Conservation (phyloP, 805 yeast genomes). For the Cyberlindnera japonica region DNA sequence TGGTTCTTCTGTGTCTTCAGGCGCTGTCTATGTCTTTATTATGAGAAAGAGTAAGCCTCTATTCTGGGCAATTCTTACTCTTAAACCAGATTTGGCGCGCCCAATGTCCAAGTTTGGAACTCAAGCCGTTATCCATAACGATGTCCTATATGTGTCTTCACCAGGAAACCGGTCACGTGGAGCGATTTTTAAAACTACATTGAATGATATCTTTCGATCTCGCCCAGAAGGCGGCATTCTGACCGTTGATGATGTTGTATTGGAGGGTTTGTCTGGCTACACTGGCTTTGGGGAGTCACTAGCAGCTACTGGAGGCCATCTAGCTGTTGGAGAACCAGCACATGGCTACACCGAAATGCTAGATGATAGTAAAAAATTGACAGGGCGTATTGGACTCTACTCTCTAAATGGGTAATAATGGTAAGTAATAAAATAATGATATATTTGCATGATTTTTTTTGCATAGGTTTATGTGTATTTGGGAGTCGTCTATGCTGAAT, state of each 20-base stretch:
- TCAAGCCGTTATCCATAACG: slow-evolving; percentile 8
- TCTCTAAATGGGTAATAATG: slow-evolving; percentile 1
- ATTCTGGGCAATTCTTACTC: slow-evolving; percentile 8
- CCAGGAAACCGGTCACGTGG: slow-evolving; percentile 45
- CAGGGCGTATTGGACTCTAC: slow-evolving; percentile 32
- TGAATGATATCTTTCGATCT: slow-evolving; percentile 19
- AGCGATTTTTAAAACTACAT: slow-evolving; percentile 40
- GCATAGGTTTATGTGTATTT: slow-evolving; percentile 3
- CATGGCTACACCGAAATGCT: slow-evolving; percentile 32
- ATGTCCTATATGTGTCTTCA: slow-evolving; percentile 36
- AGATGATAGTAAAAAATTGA: slow-evolving; percentile 25
- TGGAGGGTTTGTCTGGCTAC: slow-evolving; percentile 27
- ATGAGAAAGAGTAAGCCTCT: neutral
- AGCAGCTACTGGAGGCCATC: slow-evolving; percentile 24
- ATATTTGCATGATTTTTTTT: neutral
- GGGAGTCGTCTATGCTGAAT: neutral
- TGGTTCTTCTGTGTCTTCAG: slow-evolving; percentile 34
- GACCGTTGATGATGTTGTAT: slow-evolving; percentile 17
- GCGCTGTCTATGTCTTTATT: slow-evolving; percentile 36
- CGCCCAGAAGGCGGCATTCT: neutral
- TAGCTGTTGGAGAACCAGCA: slow-evolving; percentile 39
- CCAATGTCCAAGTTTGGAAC: slow-evolving; percentile 19
- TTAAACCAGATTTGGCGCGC: neutral
- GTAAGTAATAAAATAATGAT: neutral
- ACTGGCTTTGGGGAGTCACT: slow-evolving; percentile 44